phyloP scores from a whole-genome alignment of 2,329 filamentous ascomycete genomes.

The Coniochaeta sp. region DNA sequence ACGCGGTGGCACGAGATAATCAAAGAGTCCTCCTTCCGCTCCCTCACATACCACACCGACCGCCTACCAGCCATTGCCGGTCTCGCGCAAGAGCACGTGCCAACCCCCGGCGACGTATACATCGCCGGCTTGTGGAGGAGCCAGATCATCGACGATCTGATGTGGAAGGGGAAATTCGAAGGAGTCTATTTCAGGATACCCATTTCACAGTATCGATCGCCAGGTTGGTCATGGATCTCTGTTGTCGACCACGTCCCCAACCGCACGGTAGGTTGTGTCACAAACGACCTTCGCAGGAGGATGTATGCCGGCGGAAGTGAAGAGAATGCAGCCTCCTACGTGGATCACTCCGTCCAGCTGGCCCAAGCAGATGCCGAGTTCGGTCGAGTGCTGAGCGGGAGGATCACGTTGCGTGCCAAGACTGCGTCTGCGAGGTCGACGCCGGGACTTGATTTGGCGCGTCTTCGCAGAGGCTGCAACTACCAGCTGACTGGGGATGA shows the following conservation, averaged over 20 bases:
- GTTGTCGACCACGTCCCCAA: conserved; percentile 5
- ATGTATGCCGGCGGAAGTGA: background rate
- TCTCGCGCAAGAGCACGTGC: background rate
- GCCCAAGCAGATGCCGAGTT: conserved; percentile 2
- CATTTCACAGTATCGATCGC: background rate
- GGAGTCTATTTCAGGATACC: background rate
- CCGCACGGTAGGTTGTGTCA: background rate
- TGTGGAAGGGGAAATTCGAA: conserved; percentile 1
- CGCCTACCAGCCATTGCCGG: conserved; percentile 5
- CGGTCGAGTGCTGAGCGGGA: conserved; percentile 1
- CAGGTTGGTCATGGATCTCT: conserved; percentile 6
- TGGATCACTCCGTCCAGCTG: background rate
- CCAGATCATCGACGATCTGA: conserved; percentile 3
- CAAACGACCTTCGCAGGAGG: background rate
- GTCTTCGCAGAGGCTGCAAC: background rate
- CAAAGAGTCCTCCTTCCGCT: conserved; percentile 3
- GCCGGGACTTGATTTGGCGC: background rate
- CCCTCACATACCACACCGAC: background rate
- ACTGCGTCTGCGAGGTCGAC: background rate
- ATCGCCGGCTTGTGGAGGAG: conserved; percentile 6
- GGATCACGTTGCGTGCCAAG: conserved; percentile 2
- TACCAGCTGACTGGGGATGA: background rate
- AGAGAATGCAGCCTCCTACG: background rate
- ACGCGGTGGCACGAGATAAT: conserved; percentile 5
- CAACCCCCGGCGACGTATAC: background rate